Base-by-base conservation (phyloP, 2,329 filamentous ascomycete genomes). In the Epichloe sylvatica region DNA sequence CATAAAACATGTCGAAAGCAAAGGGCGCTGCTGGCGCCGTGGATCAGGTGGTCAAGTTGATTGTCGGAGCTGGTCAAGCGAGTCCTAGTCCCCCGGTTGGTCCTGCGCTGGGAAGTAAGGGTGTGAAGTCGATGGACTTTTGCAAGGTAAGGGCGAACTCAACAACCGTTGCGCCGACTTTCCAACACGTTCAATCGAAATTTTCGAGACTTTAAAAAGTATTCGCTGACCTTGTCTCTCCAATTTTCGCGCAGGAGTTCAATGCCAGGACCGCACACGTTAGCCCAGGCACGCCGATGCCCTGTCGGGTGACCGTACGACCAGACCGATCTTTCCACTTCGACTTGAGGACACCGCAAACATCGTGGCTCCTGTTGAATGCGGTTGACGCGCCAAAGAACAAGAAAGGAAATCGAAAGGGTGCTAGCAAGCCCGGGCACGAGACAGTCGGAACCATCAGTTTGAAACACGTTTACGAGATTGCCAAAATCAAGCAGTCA, bases 91-190 rank as follows among this genome's bases (percentile, higher is more conserved):
- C 92, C 35, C 92, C 92, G 4, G 90, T 98, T 61, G 92, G 92
- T 74, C 92, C 92, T 51, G 92, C 92, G 49, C 78, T 98, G 56
- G 92, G 92, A 71, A 91, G 84, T 67, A 97, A 96, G 74, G 92
- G 92, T 75, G 86, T 98, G 54, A 98, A 98, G 75, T 94, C 86
- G 51, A 98, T 98, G 84, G 92, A 98, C 70, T 98, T 97, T 67
- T 97, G 92, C 81, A 97, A 97, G 78, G 91, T 94, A 53, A 35
- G 46, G n/a, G 3, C 8, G n/a, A 12, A 13, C 9, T 17, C 17
- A 13, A 35, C 36, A 15, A 19, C 12, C 34, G 12, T 23, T 25
- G 34, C 21, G 21, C 33, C 23, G 36, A 34, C n/a, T 21, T 12
- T 15, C 12, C n/a, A 33, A 6, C 17, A 9, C 4, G 40, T 8